These are phyloP conservation scores for Phytopythium oedochilum DNA, from an alignment of 352 stramenopile species.

Conservation along the genomic window DNA sequence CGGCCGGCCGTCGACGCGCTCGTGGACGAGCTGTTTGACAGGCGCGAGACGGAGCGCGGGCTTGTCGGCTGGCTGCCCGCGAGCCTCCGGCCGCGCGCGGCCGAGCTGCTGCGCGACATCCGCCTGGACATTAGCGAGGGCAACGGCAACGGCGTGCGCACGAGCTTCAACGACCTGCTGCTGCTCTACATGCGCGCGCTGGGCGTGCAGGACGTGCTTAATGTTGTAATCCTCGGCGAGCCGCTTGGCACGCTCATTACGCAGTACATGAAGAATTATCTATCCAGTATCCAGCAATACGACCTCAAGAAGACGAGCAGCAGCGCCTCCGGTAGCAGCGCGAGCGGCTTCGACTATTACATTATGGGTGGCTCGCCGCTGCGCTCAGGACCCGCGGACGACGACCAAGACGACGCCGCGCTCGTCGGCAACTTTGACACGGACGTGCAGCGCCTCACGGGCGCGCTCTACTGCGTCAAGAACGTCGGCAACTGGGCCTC, in stretches of 20 bases:
- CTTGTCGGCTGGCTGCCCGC: conserved; percentile 4
- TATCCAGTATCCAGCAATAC: conserved; percentile 9
- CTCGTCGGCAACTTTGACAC: conserved; percentile 3
- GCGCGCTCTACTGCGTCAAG: conserved; percentile 6
- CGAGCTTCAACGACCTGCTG: conserved; percentile 7
- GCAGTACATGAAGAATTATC: conserved; percentile 11
- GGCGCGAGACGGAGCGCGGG: background rate
- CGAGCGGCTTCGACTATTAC: conserved; percentile 1
- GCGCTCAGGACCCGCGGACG: background rate
- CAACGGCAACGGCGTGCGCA: conserved; percentile 10
- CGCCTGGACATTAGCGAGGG: background rate
- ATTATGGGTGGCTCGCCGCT: background rate
- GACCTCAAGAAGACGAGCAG: conserved; percentile 2
- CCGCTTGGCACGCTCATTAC: conserved; percentile 8
- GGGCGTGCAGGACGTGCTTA: conserved; percentile 5
- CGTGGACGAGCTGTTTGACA: conserved; percentile 3
- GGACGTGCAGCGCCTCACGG: conserved; percentile 6
- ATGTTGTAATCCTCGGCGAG: conserved; percentile 4
- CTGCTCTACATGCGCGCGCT: conserved; percentile 6
- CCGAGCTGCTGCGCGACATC: conserved; percentile 4
- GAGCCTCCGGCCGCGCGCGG: background rate
- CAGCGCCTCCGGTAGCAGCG: background rate
- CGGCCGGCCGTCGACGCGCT: conserved; percentile 10
- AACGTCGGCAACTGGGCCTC: conserved; percentile 12
- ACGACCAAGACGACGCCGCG: background rate